Evolutionary conservation across 257 asterid genomes (phyloP).

Genomic region (Solanum virginianum): DNA sequence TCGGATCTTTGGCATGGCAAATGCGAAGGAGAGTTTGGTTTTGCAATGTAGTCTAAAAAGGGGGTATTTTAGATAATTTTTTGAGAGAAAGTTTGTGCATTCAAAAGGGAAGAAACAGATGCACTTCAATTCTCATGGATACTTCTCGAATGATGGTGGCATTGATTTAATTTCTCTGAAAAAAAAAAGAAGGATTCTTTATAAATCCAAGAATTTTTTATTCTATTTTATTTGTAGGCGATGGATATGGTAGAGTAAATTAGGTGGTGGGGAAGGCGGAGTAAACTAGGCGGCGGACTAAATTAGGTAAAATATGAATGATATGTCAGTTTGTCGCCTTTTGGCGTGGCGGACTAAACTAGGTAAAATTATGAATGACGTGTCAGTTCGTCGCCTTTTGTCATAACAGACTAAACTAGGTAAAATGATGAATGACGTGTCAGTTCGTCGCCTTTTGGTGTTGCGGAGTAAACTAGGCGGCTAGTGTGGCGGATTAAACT

Average conservation of each 20-base stretch:
- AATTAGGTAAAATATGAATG: too few relatives aligned
- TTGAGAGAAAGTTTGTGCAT: background rate
- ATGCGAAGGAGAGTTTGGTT: background rate
- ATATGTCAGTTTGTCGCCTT: too few relatives aligned
- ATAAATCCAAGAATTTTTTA: background rate
- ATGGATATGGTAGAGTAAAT: background rate
- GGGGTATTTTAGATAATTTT: background rate
- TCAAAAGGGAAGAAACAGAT: background rate
- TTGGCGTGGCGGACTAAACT: too few relatives aligned
- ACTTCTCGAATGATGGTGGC: background rate
- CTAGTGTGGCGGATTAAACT: too few relatives aligned
- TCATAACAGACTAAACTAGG: too few relatives aligned
- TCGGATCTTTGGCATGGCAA: conserved; percentile 39
- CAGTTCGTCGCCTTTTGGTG: too few relatives aligned
- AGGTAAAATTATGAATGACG: too few relatives aligned
- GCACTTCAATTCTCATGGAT: background rate
- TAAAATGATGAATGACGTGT: too few relatives aligned
- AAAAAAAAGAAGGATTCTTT: background rate
- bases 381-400: too few relatives aligned
- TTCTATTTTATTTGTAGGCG: background rate
- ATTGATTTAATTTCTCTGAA: background rate
- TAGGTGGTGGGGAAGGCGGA: too few relatives aligned
- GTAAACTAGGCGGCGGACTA: background rate
- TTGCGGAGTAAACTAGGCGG: too few relatives aligned
- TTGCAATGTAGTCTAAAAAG: background rate